Evolutionary conservation across 163 green algal genomes (phyloP).

Genomic region (Volvox carteri): DNA sequence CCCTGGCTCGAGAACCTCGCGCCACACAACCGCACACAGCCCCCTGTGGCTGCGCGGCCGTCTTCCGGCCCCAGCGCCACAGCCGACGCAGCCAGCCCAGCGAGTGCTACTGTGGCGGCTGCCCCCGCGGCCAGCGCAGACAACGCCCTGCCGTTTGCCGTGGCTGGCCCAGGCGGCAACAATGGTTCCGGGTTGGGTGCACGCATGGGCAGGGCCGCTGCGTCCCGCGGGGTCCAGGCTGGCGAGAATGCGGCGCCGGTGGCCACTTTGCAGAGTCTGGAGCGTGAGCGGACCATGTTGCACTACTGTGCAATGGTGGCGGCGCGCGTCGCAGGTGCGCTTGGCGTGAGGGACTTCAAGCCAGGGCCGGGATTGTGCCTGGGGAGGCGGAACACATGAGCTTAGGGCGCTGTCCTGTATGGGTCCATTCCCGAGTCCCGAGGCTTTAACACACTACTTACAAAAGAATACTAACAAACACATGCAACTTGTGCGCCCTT

Average conservation of each 20-base stretch:
- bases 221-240: not conserved
- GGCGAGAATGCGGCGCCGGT: not conserved
- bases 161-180: not conserved
- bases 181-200: not conserved
- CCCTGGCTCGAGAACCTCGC: constrained; percentile 56
- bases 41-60: not conserved
- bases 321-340: constrained; percentile 28
- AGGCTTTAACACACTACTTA: too few relatives aligned
- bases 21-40: not conserved
- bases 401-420: too few relatives aligned
- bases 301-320: constrained; percentile 60
- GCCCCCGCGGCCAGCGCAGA: not conserved
- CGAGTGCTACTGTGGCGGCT: not conserved
- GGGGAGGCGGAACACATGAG: too few relatives aligned
- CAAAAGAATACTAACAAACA: too few relatives aligned
- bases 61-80: not conserved
- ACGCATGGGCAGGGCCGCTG: not conserved
- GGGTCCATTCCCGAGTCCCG: too few relatives aligned
- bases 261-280: constrained; percentile 61
- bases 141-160: constrained; percentile 4
- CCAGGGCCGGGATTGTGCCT: too few relatives aligned
- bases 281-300: constrained; percentile 68
- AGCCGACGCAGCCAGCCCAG: not conserved
- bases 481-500: too few relatives aligned
- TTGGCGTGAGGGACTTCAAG: too few relatives aligned